These are phyloP conservation scores for Hexamita inflata DNA, from an alignment of 208 protist species.

Conservation along the genomic window DNA sequence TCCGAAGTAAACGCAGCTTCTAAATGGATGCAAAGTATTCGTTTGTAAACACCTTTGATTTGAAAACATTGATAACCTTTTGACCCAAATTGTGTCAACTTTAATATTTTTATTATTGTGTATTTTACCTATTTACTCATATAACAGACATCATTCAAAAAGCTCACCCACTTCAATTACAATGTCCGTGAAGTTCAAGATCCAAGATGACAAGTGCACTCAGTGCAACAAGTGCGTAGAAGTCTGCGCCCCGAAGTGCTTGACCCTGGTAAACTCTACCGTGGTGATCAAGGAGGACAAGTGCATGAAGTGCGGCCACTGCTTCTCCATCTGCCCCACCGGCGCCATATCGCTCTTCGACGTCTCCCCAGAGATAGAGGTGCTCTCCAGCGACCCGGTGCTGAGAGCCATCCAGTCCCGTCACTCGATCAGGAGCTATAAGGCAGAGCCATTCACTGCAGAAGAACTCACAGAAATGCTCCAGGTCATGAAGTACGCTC, in stretches of 20 bases:
- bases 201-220: background rate
- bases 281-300: background rate
- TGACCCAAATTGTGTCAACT: too few species aligned
- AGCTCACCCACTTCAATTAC: too few species aligned
- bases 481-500: background rate
- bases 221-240: background rate
- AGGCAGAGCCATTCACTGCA: background rate
- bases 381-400: background rate
- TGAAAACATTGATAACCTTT: too few species aligned
- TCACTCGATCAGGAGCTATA: background rate
- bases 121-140: too few species aligned
- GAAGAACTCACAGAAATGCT: background rate
- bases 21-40: too few species aligned
- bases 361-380: background rate
- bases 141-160: too few species aligned
- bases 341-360: background rate
- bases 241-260: background rate
- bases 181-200: too few species aligned
- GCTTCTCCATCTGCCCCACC: background rate
- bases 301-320: background rate
- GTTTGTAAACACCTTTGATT: too few species aligned
- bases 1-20: too few species aligned
- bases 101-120: too few species aligned
- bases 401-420: background rate
- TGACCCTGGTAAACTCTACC: background rate